Evolutionary conservation across 345 rosid species (phyloP).

Genomic region (Salix caprea): DNA sequence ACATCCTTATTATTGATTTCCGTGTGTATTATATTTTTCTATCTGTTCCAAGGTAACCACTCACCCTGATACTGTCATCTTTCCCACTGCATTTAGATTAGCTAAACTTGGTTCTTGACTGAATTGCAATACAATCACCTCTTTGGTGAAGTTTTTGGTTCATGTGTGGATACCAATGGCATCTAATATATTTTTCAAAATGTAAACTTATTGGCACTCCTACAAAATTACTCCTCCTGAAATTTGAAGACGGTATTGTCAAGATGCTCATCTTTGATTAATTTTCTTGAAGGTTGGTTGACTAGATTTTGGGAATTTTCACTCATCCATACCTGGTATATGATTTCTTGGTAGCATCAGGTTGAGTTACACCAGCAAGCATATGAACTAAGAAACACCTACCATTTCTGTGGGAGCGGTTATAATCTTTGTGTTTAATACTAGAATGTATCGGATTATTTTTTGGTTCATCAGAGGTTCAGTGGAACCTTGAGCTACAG

Average conservation of each 20-base stretch:
- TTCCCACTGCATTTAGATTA: background rate
- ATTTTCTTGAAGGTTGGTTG: background rate
- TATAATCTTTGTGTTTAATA: background rate
- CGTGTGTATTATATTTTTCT: background rate
- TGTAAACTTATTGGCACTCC: background rate
- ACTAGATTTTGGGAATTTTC: background rate
- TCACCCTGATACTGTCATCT: background rate
- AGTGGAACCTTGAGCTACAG: no score
- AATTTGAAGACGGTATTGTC: background rate
- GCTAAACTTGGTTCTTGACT: no score
- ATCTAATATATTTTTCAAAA: no score
- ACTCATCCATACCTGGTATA: background rate
- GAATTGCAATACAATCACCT: background rate
- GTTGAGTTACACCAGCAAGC: background rate
- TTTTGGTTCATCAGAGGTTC: no score
- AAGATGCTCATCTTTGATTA: background rate
- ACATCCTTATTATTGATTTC: background rate
- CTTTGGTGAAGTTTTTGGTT: background rate
- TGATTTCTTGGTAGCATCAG: background rate
- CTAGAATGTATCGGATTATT: no score
- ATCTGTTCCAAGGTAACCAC: background rate
- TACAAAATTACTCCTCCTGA: background rate
- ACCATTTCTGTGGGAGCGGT: background rate
- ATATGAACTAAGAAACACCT: background rate
- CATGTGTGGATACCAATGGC: background rate